Percentiles rank a stretch among this genome's conserved stretches.
phyloP scores from a whole-genome alignment of 768 basidiomycete genomes.

The Termitomyces sp. region DNA sequence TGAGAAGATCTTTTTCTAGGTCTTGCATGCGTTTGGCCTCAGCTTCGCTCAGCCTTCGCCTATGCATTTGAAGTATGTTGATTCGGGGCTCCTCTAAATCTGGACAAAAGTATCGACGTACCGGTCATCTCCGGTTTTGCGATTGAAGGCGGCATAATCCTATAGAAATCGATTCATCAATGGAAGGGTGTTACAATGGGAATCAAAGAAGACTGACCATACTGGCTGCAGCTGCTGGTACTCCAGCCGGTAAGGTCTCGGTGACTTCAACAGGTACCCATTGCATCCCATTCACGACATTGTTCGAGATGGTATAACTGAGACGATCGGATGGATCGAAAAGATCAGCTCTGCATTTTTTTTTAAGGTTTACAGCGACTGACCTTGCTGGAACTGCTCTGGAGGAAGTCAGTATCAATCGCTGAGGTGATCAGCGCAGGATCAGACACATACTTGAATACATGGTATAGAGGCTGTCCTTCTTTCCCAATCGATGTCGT shows the following conservation, averaged over 20 bases:
- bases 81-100: neutral
- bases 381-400: conserved; percentile 77
- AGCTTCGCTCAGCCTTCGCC: conserved; percentile 33
- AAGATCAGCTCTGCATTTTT: conserved; percentile 1
- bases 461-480: conserved; percentile 61
- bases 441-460: conserved; percentile 55
- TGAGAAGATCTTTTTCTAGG: conserved; percentile 49
- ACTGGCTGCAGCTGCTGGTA: conserved; percentile 42
- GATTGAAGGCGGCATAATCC: conserved; percentile 58
- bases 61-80: conserved; percentile 10
- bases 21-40: conserved; percentile 44
- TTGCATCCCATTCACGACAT: conserved; percentile 60
- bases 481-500: conserved; percentile 59
- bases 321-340: conserved; percentile 17
- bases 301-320: conserved; percentile 70
- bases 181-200: conserved; percentile 1
- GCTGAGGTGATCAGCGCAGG: conserved; percentile 2
- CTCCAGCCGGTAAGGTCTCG: conserved; percentile 50
- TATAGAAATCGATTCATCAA: conserved; percentile 16
- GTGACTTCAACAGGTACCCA: conserved; percentile 71
- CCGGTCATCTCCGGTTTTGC: conserved; percentile 42
- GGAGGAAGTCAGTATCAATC: conserved; percentile 15
- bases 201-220: conserved; percentile 30
- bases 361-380: conserved; percentile 11
- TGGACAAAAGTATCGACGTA: conserved; percentile 17